Base-by-base conservation (phyloP, 1,139 yeast species). In the Hansenula lynferdii region DNA sequence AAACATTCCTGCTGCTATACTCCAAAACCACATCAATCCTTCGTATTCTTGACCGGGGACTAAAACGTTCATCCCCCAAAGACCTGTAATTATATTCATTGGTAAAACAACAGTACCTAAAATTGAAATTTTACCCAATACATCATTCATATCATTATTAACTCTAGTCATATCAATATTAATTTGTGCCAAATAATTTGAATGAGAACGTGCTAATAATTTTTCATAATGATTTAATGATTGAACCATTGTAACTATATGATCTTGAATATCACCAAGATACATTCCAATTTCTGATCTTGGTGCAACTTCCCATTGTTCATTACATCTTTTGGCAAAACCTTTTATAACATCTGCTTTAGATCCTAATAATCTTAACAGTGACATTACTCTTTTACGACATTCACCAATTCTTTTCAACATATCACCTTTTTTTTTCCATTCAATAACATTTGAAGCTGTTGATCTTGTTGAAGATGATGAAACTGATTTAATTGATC, bases 221-320 rank as follows among this genome's bases (percentile, higher is more conserved):
- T 90, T 90, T 61, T 90, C 98, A 55, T 87, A 90, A 4, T 95
- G 86, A 37, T 81, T 64, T 56, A 90, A 73, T 54, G 87, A 89
- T 61, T 89, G 96, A 61, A 81, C 85, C 97, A 90, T 90, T 15
- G 97, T 90, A 45, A 90, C 80, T 53, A 90, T 85, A 73, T 90
- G 98, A 72, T 90, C 97, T 65, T 90, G 97, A 55, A 90, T 90
- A 78, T 92, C 98, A 43, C 97, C 97, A 46, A 92, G 65, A 60
- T 90, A 92, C 47, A 92, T 70, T 0, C 92, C 92, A 56, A 84
- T 84, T 54, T 84, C 92, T 15, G 83, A 89, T 54, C 94, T 70
- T 42, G 92, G 92, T 56, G 80, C 85, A 0, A 82, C 77, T 17
- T 54, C 53, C 18, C 36, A 45, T 19, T 37, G 42, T 43, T 92